Base-by-base conservation (phyloP, 768 basidiomycete genomes). In the Tulasnella sp. region DNA sequence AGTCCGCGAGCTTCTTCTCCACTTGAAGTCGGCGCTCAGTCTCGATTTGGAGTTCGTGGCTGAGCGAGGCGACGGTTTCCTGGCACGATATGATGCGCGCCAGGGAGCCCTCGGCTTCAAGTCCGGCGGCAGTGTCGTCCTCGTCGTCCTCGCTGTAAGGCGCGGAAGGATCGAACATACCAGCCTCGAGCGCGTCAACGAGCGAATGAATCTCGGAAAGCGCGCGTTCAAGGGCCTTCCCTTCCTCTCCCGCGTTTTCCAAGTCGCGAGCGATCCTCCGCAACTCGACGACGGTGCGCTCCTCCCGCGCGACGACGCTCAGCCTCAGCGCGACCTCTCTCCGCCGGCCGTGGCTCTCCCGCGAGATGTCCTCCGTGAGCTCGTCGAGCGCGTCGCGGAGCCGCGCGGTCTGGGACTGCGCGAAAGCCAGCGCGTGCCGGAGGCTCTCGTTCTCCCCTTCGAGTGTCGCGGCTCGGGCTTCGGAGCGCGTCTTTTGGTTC, bases 301-400 rank as follows among this genome's bases (percentile, higher is more conserved):
- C 90, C 76, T 92, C 91, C n/a, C 90, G 80, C 0, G 83, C 83
- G 1, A 89, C 80, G 75, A 91, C 81, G 0, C 83, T 82, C 2
- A 94, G 84, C 12, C 91, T 81, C 34, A 92, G 76, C 0, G 85
- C 82, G 0, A 92, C 84, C 76, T 94, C 92, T 39, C 89, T 82
- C 29, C 92, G 81, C 19, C 92, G 84, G 2, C 90, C 91, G 73
- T 86, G 90, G 0, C 84, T 82, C 77, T 92, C 92, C 35, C 88
- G 86, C 40, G 88, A 83, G 36, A 91, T 81, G 69, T 92, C 89
- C 41, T 87, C 86, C 0, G 89, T 88, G 0, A 92, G 80, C 59
- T 90, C 88, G 73, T 92, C 90, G 19, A 94, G 80, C 1, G 86
- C 85, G 35, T 78, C 77, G 5, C 89, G 86, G n/a, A 92, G 80